phyloP scores from a whole-genome alignment of 345 rosid species.

The Aurinia saxatilis region DNA sequence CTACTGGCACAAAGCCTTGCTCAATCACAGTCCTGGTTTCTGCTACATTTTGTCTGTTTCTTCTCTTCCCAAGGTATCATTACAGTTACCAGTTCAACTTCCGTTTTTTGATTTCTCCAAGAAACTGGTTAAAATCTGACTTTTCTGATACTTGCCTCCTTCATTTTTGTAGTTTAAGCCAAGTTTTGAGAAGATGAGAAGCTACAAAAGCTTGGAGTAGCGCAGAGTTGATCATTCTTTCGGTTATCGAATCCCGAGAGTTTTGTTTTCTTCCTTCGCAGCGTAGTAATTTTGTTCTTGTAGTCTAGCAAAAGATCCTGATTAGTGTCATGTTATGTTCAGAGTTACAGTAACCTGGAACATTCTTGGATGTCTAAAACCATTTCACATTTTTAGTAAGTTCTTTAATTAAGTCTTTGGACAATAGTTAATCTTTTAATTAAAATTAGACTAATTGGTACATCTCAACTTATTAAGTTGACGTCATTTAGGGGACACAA shows the following conservation, averaged over 20 bases:
- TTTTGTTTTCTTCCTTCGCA: neutral
- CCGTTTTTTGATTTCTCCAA: neutral
- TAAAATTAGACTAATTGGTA: neutral
- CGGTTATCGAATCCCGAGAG: neutral
- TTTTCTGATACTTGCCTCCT: neutral
- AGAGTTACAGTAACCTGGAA: neutral
- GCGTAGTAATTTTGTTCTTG: slow-evolving; percentile 15
- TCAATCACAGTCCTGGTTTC: slow-evolving; percentile 21
- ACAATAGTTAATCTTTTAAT: neutral
- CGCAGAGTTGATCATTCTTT: neutral
- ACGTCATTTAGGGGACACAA: neutral
- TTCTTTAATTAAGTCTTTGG: neutral
- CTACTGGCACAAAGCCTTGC: slow-evolving; percentile 29
- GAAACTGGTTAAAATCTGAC: neutral
- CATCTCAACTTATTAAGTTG: neutral
- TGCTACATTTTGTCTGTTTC: slow-evolving; percentile 23
- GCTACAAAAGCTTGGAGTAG: slow-evolving; percentile 11
- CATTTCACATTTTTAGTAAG: neutral
- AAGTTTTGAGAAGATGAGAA: slow-evolving; percentile 11
- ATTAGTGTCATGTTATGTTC: neutral
- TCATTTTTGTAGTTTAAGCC: slow-evolving; percentile 15
- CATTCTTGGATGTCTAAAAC: neutral
- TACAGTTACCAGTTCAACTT: slow-evolving; percentile 2
- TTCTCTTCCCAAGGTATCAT: slow-evolving; percentile 32
- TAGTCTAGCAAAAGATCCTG: slow-evolving; percentile 1